Conservation (phyloP, 2,329 filamentous ascomycete species). For the Fusarium equiseti region DNA sequence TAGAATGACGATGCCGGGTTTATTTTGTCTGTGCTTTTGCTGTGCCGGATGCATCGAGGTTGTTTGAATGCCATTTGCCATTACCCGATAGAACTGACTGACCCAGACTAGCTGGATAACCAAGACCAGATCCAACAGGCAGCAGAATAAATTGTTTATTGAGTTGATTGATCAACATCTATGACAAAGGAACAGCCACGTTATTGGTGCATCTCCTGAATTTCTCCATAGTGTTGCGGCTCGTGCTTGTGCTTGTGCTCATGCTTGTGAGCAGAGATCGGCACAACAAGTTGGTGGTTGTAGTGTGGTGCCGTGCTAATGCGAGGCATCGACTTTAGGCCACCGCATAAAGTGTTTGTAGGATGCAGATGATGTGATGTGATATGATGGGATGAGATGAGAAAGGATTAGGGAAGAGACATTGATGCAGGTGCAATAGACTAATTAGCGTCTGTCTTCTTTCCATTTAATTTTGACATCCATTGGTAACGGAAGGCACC, state of each 20-base stretch:
- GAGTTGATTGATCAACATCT: conserved; percentile 16
- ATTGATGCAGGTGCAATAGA: not conserved
- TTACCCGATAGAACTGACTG: conserved; percentile 12
- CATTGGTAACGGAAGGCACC: not conserved
- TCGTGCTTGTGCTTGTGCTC: conserved; percentile 30
- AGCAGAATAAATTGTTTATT: conserved; percentile 27
- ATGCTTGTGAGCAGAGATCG: conserved; percentile 27
- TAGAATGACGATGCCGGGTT: conserved; percentile 24
- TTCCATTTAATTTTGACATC: not conserved
- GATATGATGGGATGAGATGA: not conserved
- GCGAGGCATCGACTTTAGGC: conserved; percentile 32
- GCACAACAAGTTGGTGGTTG: conserved; percentile 1
- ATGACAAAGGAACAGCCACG: conserved; percentile 1
- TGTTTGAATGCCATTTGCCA: conserved; percentile 19
- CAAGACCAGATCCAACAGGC: conserved; percentile 24
- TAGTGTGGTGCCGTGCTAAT: conserved; percentile 21
- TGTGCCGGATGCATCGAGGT: conserved; percentile 5
- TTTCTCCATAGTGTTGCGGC: conserved; percentile 25
- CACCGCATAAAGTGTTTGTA: conserved; percentile 13
- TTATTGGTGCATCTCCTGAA: conserved; percentile 21
- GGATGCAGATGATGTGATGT: conserved; percentile 17
- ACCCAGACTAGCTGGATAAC: not conserved
- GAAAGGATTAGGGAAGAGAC: not conserved
- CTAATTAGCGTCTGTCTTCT: not conserved
- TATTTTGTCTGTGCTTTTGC: conserved; percentile 25